Conservation (phyloP, 1,284 basidiomycete genomes). For the Sporisorium sorghi region DNA sequence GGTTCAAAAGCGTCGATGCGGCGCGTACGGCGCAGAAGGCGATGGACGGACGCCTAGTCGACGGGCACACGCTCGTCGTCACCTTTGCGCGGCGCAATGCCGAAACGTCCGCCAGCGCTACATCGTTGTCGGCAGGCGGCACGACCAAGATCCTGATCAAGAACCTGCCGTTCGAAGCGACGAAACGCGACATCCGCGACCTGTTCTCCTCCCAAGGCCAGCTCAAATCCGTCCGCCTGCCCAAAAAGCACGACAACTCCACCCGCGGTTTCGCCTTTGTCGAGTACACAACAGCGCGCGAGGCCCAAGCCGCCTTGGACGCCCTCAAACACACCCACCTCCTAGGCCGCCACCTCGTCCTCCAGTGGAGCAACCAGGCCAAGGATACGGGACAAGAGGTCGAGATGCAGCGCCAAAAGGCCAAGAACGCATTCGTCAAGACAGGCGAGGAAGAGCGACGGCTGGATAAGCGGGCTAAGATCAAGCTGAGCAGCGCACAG, state of each 20-base stretch:
- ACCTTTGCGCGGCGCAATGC: conserved; percentile 87
- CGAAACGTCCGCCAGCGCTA: conserved; percentile 72
- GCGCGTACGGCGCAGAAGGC: conserved; percentile 83
- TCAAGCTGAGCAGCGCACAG: conserved; percentile 50
- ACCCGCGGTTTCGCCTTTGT: conserved; percentile 92
- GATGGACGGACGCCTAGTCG: conserved; percentile 84
- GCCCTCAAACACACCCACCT: conserved; percentile 89
- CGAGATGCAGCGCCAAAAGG: conserved; percentile 53
- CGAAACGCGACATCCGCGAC: conserved; percentile 88
- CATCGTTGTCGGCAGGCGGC: conserved; percentile 75
- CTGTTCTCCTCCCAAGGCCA: conserved; percentile 83
- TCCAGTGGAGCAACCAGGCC: conserved; percentile 83
- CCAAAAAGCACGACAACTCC: conserved; percentile 78
- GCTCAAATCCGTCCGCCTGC: conserved; percentile 72
- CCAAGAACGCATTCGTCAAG: conserved; percentile 19
- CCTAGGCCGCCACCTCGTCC: conserved; percentile 90
- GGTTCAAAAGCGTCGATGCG: conserved; percentile 81
- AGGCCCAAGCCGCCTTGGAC: conserved; percentile 61
- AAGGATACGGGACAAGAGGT: conserved; percentile 29
- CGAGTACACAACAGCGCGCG: conserved; percentile 72
- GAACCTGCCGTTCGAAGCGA: conserved; percentile 96
- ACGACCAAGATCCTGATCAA: conserved; percentile 81
- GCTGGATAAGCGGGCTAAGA: conserved; percentile 32
- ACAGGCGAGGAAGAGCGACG: conserved; percentile 2
- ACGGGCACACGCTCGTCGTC: conserved; percentile 85